Conservation (phyloP, 352 stramenopile species). For the Globisporangium polare region DNA sequence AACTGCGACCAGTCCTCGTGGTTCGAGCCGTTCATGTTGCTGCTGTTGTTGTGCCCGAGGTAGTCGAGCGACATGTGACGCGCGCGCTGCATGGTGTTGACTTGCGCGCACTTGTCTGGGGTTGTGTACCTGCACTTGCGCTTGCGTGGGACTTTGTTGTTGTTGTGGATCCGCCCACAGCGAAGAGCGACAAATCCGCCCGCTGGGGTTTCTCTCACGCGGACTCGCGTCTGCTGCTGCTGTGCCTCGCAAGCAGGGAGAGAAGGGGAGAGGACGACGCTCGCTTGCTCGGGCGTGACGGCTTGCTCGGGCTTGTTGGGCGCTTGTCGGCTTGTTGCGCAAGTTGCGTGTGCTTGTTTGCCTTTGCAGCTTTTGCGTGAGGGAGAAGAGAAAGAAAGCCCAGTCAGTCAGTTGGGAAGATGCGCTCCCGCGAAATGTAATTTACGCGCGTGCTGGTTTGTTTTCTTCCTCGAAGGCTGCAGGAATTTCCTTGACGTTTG, state of each 20-base stretch:
- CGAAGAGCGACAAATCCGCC: constrained; percentile 18
- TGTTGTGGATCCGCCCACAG: constrained; percentile 16
- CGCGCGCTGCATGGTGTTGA: constrained; percentile 38
- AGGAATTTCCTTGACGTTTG: neutral
- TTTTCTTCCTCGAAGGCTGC: constrained; percentile 2
- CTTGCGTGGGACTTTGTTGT: neutral
- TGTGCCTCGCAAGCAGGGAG: neutral
- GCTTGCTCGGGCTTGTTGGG: neutral
- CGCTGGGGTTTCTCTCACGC: constrained; percentile 18
- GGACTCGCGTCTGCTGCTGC: constrained; percentile 1
- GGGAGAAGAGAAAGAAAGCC: too few species aligned
- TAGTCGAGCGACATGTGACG: constrained; percentile 64
- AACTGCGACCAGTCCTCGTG: constrained; percentile 63
- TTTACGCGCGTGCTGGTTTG: neutral
- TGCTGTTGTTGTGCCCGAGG: constrained; percentile 19
- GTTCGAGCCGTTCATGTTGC: constrained; percentile 13
- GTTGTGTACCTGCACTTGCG: neutral
- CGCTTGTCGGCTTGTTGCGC: neutral
- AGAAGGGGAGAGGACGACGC: neutral
- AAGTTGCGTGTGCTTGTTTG: neutral
- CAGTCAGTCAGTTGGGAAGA: constrained; percentile 6
- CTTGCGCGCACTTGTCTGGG: neutral
- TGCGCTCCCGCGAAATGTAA: neutral
- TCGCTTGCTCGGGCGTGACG: neutral
- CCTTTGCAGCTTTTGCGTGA: too few species aligned